Evolutionary conservation across 306 rosid species (phyloP), one percentile per base, ranked within the genome.

Genomic region (Dryas alaskensis): DNA sequence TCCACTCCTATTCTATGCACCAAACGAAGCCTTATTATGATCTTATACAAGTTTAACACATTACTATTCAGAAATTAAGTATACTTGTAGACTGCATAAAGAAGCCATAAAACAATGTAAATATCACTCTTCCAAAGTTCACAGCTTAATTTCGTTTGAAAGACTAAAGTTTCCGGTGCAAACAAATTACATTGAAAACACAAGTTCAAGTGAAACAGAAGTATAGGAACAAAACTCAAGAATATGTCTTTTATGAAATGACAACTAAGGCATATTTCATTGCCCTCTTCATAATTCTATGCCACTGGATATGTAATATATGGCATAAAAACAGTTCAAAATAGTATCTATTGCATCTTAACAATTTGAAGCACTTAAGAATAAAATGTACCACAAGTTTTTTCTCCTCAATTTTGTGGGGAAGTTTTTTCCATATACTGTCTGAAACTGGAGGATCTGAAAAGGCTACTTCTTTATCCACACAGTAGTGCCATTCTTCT

Each of bases 341-440:
- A 44, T 48, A 6, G 51, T 19, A 64, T 17, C 10, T 9, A 37
- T 22, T 14, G 19, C 37, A 17, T 27, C 27, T 62, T 43, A 74
- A 62, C 69, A 55, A 55, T 73, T 73, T 52, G 64, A 60, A 43
- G 39, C 3, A 53, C n/a, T 44, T 37, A 7, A 71, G 64, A 17
- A 46, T 53, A 6, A 39, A 64, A 74, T 17, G 73, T 84, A 95
- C 99, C 85, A 57, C 0, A 4, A 92, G 86, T 67, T 58, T 45
- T 76, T 73, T 86, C 57, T 84, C 78, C 12, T 80, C 88, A 73
- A 95, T 90, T 84, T 91, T 84, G 5, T 89, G 86, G 65, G 98
- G 78, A 71, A 95, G 92, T 49, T 78, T 27, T 78, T 81, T 84
- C 98, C 99, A 90, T 85, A 89, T 79, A 67, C 76, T 79, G 70